Conservation (phyloP, 2,329 filamentous ascomycete genomes). For the Exophiala dermatitidis region DNA sequence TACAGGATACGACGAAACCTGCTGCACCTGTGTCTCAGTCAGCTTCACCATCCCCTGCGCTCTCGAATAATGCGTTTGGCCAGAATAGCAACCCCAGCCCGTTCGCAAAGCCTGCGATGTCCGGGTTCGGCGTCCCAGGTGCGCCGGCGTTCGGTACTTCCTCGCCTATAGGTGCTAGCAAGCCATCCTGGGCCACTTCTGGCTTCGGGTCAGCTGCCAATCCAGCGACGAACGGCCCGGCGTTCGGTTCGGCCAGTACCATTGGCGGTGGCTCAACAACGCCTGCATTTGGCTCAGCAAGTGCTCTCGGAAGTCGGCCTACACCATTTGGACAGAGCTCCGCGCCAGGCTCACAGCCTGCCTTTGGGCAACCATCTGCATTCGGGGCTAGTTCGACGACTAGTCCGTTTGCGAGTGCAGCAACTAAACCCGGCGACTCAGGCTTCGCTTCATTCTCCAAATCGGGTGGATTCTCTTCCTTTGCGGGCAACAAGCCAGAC, state of each 20-base stretch:
- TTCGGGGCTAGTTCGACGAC: conserved; percentile 8
- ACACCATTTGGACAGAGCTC: conserved; percentile 33
- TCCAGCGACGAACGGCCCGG: conserved; percentile 6
- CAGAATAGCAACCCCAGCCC: conserved; percentile 23
- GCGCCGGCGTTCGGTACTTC: conserved; percentile 24
- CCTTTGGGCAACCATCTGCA: conserved; percentile 23
- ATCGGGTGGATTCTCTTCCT: conserved; percentile 24
- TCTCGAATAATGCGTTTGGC: conserved; percentile 8
- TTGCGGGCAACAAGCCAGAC: conserved; percentile 16
- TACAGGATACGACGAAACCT: conserved; percentile 7
- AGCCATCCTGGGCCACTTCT: conserved; percentile 26
- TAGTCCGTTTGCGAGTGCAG: conserved; percentile 21
- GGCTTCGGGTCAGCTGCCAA: conserved; percentile 23
- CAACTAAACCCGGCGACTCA: conserved; percentile 6
- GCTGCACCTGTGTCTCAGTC: background rate
- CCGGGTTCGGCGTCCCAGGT: conserved; percentile 24
- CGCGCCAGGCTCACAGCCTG: conserved; percentile 2
- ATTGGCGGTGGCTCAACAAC: conserved; percentile 18
- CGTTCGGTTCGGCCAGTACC: conserved; percentile 33
- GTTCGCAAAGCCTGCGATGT: conserved; percentile 32
- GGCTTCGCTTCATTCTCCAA: conserved; percentile 30
- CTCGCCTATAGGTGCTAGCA: conserved; percentile 28
- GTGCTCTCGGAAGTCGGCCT: conserved; percentile 29
- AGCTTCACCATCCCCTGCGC: conserved; percentile 8
- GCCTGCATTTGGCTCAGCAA: conserved; percentile 34